Base-by-base conservation (phyloP, 257 asterid species). In the Misopates orontium region DNA sequence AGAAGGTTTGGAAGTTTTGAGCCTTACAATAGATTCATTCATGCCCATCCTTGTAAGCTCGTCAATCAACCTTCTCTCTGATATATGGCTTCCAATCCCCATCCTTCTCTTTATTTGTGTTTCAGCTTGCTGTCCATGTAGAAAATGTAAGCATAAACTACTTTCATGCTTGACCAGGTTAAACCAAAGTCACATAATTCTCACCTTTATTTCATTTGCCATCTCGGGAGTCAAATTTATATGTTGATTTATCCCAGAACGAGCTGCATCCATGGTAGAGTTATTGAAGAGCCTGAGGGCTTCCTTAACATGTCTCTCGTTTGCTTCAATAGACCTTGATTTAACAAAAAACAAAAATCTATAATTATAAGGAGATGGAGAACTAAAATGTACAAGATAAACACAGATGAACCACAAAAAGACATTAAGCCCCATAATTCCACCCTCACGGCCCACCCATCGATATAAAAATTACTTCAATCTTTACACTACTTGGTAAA, bases 191-290 rank as follows among this genome's bases (percentile, higher is more conserved):
- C 8, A 28, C 66, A 25, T 4, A 23, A 21, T 25, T 36, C 73
- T 21, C 68, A 93, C 97, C 96, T 86, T 86, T 25, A 90, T 86
- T 89, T 94, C 99, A 52, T 87, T 85, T 21, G 90, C 92, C 83
- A 84, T 52, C 83, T 94, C 97, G 10, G 97, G 99, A 52, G 95
- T 86, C 17, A 85, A 85, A 73, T 90, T 80, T 72, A 90, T 79
- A 39, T 90, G 96, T 56, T 86, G 95, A 76, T 84, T 83, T 42
- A 90, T 75, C 60, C 99, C 99, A 31, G 97, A 88, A 52, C 85
- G 83, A 50, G 97, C 99, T 53, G 99, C 99, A 80, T 93, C 99
- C 95, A 90, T 82, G 19, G 97, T 90, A 21, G 99, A 73, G 71
- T 82, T 90, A 71, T 84, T 77, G 70, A 94, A 90, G 48, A 90